phyloP scores from a whole-genome alignment of 495 filamentous ascomycete genomes.

The Polyplosphaeria fusca region DNA sequence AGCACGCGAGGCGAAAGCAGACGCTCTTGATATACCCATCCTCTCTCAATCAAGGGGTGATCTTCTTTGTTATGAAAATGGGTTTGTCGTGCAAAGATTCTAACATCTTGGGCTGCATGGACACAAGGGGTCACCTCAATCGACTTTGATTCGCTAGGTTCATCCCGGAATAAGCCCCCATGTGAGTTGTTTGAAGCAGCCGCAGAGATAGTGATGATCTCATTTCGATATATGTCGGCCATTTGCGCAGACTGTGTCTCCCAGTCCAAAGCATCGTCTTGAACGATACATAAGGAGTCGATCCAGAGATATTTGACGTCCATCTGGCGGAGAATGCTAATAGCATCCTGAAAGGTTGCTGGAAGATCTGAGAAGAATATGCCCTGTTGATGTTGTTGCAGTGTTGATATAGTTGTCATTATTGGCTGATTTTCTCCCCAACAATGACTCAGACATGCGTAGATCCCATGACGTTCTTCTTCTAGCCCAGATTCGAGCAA shows the following conservation, averaged over 20 bases:
- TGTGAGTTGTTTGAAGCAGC: neutral
- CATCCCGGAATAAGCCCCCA: neutral
- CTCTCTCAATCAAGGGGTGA: neutral
- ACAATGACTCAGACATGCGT: neutral
- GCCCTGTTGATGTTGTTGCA: neutral
- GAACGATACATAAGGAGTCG: neutral
- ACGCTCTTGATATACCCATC: slow-evolving; percentile 21
- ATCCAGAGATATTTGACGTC: neutral
- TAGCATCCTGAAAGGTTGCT: neutral
- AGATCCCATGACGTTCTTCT: neutral
- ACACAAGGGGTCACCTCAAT: neutral
- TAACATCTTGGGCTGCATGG: neutral
- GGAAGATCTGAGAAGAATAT: neutral
- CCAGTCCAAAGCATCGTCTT: neutral
- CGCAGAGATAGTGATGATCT: neutral
- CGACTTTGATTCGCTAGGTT: neutral
- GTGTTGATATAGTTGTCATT: neutral
- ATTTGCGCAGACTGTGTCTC: neutral
- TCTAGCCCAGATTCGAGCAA: neutral
- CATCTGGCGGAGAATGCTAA: neutral
- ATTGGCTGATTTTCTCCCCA: neutral
- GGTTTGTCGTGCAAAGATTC: neutral
- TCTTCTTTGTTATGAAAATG: neutral
- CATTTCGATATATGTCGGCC: neutral
- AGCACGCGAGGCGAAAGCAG: slow-evolving; percentile 15